Evolutionary conservation across 768 basidiomycete genomes (phyloP), one percentile per base, ranked within the genome.

Genomic region (Lactarius pseudohatsudake): DNA sequence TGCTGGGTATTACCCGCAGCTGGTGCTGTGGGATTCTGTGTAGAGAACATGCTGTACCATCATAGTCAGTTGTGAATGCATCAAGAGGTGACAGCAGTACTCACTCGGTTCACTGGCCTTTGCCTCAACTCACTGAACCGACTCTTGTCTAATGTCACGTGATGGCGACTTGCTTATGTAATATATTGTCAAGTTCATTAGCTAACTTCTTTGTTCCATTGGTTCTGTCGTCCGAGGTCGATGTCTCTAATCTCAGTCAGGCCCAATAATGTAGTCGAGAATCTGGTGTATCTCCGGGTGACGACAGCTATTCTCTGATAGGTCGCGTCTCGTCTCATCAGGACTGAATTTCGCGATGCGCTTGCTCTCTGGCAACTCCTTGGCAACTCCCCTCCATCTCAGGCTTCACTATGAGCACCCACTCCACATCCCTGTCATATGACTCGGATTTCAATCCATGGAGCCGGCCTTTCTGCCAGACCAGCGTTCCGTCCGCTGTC

Each of bases 21-120:
- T 50, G 22, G 11, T 7, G 32, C 43, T 3, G 45, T 36, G 38
- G 34, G 15, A 9, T n/a, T 34, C n/a, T 47, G 30, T 7, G 63
- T 22, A 15, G 36, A 4, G 47, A 64, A 64, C 63, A 64, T 64
- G 18, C 62, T 63, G 40, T 28, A 40, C 22, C 13, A 38, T 40
- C 50, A 36, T 3, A 20, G 38, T 43, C 16, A 50, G 4, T 6
- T 4, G 22, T 5, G 22, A 50, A 50, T n/a, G 10, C n/a, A 22
- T 1, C 4, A n/a, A 22, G 22, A 22, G 47, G 47, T 50, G 47
- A 50, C n/a, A 53, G 6, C 47, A 53, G 15, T 53, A 53, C 50
- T 53, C 50, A 53, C 50, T 53, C 50, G 22, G 50, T 53, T 53
- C 15, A 26, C 26, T 50, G n/a, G 22, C 10, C 22, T 50, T 50